Conservation (phyloP, 2,329 filamentous ascomycete species). For the Didymella glomerata region DNA sequence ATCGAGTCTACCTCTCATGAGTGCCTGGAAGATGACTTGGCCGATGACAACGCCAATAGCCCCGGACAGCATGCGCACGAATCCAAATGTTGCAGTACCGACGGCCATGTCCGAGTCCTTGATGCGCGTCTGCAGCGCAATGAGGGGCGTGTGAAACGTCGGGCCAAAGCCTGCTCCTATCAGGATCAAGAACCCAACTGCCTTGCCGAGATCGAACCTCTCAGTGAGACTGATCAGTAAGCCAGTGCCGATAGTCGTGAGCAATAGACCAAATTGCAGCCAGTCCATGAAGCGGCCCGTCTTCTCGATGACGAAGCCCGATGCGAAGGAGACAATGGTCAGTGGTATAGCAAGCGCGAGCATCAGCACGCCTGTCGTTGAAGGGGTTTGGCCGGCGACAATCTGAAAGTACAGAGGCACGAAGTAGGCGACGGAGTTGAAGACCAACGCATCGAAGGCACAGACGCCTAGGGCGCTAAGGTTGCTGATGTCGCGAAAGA, state of each 20-base stretch:
- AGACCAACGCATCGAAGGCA: conserved; percentile 63
- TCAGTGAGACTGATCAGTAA: conserved; percentile 41
- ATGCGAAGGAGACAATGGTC: conserved; percentile 56
- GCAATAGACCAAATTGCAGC: conserved; percentile 41
- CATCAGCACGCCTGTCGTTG: conserved; percentile 66
- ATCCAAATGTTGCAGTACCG: conserved; percentile 61
- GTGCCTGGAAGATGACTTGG: conserved; percentile 61
- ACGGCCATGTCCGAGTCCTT: conserved; percentile 61
- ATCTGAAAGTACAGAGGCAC: conserved; percentile 78
- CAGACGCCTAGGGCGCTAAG: conserved; percentile 62
- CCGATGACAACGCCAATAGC: conserved; percentile 60
- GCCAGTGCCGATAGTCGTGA: conserved; percentile 49
- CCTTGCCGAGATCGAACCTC: conserved; percentile 31
- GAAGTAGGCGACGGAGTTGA: conserved; percentile 74
- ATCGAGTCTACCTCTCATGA: conserved; percentile 61
- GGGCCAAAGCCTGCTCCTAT: conserved; percentile 61
- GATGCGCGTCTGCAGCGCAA: conserved; percentile 66
- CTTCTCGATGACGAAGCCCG: conserved; percentile 57
- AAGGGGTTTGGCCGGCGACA: conserved; percentile 66
- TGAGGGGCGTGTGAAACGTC: conserved; percentile 64
- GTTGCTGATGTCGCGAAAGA: conserved; percentile 67
- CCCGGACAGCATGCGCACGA: conserved; percentile 56
- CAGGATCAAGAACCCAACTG: conserved; percentile 60
- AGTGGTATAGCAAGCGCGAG: conserved; percentile 64
- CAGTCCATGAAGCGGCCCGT: conserved; percentile 54